Base-by-base conservation (phyloP, 371 early-diverging fungal genomes). In the Mucor racemosus region DNA sequence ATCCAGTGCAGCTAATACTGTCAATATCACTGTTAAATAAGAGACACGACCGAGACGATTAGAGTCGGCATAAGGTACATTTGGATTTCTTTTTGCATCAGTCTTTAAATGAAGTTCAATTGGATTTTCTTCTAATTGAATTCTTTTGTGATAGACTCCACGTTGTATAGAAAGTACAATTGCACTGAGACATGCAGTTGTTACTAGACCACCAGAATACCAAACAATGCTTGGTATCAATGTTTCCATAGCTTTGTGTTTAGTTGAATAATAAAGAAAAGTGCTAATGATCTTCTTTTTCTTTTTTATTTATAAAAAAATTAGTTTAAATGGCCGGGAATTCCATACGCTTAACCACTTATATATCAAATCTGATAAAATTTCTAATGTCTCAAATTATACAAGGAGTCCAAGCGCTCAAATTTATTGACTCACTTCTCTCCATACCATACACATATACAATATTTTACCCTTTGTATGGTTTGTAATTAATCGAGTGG, bases 21-120 rank as follows among this genome's bases (percentile, higher is more conserved):
- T 9, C 13, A 72, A 34, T 1, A 66, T 7, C 0, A 66, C n/a
- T 0, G 69, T 69, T 6, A 48, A 60, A 54, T 44, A 67, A 9
- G 69, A 66, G 5, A 75, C 35, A 19, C 72, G 76, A 0, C 57
- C 60, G 7, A 69, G 34, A 31, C 73, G 74, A n/a, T 67, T 64
- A 4, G 40, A 38, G 33, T 73, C 74, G 17, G 55, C 61, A 60
- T 59, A 73, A 13, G 69, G 74, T 7, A 69, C 62, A 2, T 17
- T 39, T 0, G 35, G 21, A 57, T 69, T 60, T 3, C 69, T 44
- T 19, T 60, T 33, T 8, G 5, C 7, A 39, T 69, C 74, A 6
- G 9, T 31, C 48, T 40, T 39, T 11, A 50, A 31, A 15, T 35
- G 54, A 6, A n/a, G 34, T 13, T 36, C 36, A n/a, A 34, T 54